A percentile compares a stretch with the other conserved stretches of the same genome.
Conservation (phyloP, 148 eudicot species). For the Fagopyrum esculentum region DNA sequence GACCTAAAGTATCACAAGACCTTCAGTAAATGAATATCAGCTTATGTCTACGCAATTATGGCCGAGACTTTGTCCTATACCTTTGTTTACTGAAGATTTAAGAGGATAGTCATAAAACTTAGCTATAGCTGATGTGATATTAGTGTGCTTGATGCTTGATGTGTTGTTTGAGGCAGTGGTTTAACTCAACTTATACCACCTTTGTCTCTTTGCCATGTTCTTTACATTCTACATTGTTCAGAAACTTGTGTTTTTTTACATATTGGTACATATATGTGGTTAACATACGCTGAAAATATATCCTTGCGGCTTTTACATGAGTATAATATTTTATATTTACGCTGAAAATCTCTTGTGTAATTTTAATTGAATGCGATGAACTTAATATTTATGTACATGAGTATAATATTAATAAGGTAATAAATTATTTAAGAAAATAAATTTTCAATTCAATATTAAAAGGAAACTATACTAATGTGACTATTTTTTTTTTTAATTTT, state of each 20-base stretch:
- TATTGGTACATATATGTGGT: background rate
- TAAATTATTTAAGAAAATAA: too few relatives aligned
- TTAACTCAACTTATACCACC: background rate
- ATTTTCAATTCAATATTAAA: too few relatives aligned
- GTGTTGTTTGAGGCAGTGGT: background rate
- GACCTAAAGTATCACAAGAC: slow-evolving; percentile 14
- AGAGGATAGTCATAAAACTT: background rate
- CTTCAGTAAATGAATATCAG: background rate
- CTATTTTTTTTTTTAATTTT: too few relatives aligned
- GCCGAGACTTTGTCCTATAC: background rate
- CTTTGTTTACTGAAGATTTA: background rate
- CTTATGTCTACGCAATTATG: background rate
- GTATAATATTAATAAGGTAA: too few relatives aligned
- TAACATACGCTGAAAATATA: background rate
- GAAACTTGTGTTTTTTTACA: background rate
- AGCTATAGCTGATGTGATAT: background rate
- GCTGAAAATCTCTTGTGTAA: too few relatives aligned
- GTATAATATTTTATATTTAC: too few relatives aligned
- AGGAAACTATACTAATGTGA: background rate
- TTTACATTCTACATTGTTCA: background rate
- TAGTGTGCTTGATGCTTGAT: background rate
- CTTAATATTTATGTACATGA: too few relatives aligned
- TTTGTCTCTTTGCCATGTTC: background rate
- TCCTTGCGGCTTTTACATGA: too few relatives aligned
- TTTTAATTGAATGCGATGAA: too few relatives aligned